Evolutionary conservation across 495 filamentous ascomycete genomes (phyloP), one percentile per base, ranked within the genome.

Genomic region (Neurospora cerealis): DNA sequence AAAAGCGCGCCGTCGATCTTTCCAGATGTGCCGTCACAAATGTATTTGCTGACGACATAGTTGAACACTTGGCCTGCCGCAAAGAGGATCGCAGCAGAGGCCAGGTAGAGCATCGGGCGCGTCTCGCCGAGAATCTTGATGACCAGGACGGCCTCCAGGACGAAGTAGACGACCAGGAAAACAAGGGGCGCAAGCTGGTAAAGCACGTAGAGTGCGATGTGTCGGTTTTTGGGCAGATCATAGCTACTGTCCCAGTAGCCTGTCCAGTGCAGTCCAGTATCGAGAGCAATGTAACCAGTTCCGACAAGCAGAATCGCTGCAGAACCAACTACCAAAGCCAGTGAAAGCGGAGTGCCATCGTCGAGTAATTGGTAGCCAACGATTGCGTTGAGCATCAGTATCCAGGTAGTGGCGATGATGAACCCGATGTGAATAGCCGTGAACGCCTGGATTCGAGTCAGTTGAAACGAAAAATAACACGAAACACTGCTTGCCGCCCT

Each of bases 1-100:
- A 99, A 99, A 3, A 98, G 80, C 15, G 94, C 89, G 66, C 96
- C 96, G 78, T 99, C 93, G 78, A 99, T 97, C 78, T 92, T 94
- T 75, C 93, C 92, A 28, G 83, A 77, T 0, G 93, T 92, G 32
- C 92, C 94, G 21, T 89, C 82, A 85, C 96, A 98, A 42, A 99
- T 91, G 80, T 97, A 91, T 4, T 90, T 88, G 84, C 95, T 98
- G 83, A 96, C 88, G 66, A 97, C 92, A 77, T 96, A 99, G 84
- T 95, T 89, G 85, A 99, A 99, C 73, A 99, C 90, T 80, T 99
- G 96, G 21, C 93, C 95, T 75, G 96, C 88, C 24, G 93, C 93
- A 79, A 99, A 99, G 13, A 97, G 85, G 2, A 98, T 72, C 2
- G 87, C 90, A 1, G 96, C 93, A 5, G 80, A 86, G 19, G 85